A percentile compares a stretch with the other conserved stretches of the same genome.
Evolutionary conservation across 129 eudicot species (phyloP).

Genomic region (Saposhnikovia divaricata): DNA sequence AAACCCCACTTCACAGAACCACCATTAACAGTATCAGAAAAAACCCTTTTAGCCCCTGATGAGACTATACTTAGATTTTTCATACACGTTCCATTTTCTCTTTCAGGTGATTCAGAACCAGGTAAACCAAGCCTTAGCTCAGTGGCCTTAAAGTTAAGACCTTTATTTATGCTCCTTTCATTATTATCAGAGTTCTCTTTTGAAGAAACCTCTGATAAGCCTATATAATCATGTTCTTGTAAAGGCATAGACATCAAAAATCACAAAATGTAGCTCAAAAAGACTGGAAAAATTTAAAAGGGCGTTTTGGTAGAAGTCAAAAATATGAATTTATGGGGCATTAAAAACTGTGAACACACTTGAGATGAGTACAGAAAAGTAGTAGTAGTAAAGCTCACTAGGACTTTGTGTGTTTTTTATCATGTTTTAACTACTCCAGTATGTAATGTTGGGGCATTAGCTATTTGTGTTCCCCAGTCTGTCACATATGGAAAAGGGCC

Average conservation of each 20-base stretch:
- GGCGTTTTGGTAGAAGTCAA: neutral
- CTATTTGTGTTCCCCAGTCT: neutral
- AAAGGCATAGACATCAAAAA: constrained; percentile 31
- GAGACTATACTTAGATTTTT: constrained; percentile 18
- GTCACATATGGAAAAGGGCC: neutral
- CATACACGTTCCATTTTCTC: constrained; percentile 17
- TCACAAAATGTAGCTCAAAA: neutral
- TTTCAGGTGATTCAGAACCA: constrained; percentile 68
- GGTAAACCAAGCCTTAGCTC: constrained; percentile 83
- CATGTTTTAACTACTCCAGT: neutral
- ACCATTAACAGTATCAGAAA: constrained; percentile 42
- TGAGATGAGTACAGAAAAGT: neutral
- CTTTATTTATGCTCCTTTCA: constrained; percentile 10
- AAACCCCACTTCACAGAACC: constrained; percentile 50
- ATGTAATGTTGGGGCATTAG: neutral
- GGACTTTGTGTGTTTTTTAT: neutral
- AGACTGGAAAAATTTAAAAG: neutral
- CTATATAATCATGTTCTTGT: constrained; percentile 22
- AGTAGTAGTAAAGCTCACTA: neutral
- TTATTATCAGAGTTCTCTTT: constrained; percentile 39
- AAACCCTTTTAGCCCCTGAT: constrained; percentile 58
- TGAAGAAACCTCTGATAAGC: constrained; percentile 21
- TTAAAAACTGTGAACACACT: neutral
- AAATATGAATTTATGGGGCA: neutral
- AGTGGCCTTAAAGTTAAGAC: constrained; percentile 63